phyloP scores from a whole-genome alignment of 345 rosid species.

The Hirschfeldia incana region DNA sequence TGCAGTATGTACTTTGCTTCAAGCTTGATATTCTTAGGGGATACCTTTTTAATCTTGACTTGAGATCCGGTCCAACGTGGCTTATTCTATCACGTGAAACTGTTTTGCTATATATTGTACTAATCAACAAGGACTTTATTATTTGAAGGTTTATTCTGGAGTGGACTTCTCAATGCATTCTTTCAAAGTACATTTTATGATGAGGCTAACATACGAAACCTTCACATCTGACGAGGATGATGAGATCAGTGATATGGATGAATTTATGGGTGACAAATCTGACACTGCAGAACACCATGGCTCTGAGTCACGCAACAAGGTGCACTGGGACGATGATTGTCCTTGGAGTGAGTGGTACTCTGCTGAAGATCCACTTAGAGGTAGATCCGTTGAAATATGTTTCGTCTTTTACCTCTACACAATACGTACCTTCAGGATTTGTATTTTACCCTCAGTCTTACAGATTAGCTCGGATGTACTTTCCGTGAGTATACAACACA shows the following conservation, averaged over 20 bases:
- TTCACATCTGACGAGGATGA: constrained; percentile 70
- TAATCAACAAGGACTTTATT: not conserved
- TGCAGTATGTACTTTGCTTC: constrained; percentile 4
- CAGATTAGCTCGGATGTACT: constrained; percentile 10
- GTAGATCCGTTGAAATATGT: constrained; percentile 39
- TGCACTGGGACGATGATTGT: constrained; percentile 95
- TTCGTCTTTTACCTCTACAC: not conserved
- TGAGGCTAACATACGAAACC: constrained; percentile 90
- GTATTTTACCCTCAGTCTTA: not conserved
- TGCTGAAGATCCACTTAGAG: constrained; percentile 89
- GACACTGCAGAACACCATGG: constrained; percentile 49
- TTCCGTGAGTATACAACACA: constrained; percentile 4
- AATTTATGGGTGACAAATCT: constrained; percentile 48
- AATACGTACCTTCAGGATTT: not conserved
- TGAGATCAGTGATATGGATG: constrained; percentile 51
- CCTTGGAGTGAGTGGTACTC: constrained; percentile 99
- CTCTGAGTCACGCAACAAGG: constrained; percentile 50
- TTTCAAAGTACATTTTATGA: constrained; percentile 69
- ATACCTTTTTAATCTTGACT: not conserved
- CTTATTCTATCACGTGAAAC: not conserved
- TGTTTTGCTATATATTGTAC: constrained; percentile 20
- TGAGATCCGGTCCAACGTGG: constrained; percentile 8
- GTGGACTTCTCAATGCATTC: constrained; percentile 68
- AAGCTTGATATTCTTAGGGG: constrained; percentile 12
- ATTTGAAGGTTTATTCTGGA: constrained; percentile 75